Evolutionary conservation across 306 rosid species (phyloP).

Genomic region (Mimosa pudica): DNA sequence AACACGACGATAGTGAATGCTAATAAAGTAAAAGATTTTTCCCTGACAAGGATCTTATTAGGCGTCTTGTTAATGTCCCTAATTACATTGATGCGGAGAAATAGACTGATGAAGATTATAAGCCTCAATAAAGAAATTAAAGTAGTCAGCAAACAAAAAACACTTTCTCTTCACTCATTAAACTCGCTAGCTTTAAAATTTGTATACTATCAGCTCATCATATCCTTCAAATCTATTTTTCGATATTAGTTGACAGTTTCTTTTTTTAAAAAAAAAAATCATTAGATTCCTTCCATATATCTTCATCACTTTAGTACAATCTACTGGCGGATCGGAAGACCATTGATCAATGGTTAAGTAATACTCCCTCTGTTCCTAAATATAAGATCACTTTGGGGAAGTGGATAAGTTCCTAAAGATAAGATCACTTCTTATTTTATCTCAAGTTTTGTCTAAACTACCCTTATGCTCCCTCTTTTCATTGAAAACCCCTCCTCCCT

Average conservation of each 20-base stretch:
- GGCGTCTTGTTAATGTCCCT: slow-evolving; percentile 24
- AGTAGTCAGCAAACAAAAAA: neutral
- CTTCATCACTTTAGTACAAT: neutral
- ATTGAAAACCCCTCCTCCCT: too few species aligned
- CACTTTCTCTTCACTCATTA: neutral
- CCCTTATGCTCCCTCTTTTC: too few species aligned
- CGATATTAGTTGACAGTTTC: neutral
- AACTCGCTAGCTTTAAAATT: neutral
- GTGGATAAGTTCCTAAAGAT: too few species aligned
- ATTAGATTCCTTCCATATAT: too few species aligned
- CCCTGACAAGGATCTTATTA: neutral
- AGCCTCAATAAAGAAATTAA: neutral
- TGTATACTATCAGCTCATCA: neutral
- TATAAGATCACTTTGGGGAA: too few species aligned
- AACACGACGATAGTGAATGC: neutral
- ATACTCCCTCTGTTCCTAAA: too few species aligned
- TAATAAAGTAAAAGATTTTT: neutral
- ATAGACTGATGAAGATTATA: slow-evolving; percentile 37
- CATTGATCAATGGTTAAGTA: neutral
- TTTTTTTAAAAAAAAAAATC: neutral
- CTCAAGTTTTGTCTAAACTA: too few species aligned
- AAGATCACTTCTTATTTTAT: too few species aligned
- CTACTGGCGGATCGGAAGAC: neutral
- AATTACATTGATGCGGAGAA: slow-evolving; percentile 19
- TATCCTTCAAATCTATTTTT: slow-evolving; percentile 18